phyloP scores from a whole-genome alignment of 257 asterid species.

The Capsicum chinense region DNA sequence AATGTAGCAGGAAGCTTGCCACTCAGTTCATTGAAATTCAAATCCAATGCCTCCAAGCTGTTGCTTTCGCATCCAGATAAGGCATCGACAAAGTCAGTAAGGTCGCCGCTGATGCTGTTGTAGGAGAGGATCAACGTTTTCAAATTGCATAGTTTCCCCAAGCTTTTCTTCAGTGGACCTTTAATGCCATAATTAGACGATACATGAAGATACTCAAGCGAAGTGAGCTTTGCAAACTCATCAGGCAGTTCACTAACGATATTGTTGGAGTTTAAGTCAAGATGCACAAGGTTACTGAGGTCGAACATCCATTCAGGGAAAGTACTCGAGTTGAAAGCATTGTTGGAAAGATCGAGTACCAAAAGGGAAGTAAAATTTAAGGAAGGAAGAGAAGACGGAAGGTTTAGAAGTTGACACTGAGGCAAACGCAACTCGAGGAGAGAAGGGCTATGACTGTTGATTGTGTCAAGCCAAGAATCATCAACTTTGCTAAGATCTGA shows the following conservation, averaged over 20 bases:
- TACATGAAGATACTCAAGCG: conserved; percentile 38
- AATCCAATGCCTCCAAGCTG: conserved; percentile 34
- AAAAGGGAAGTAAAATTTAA: conserved; percentile 43
- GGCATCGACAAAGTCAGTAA: conserved; percentile 31
- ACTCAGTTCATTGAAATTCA: conserved; percentile 31
- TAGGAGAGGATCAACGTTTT: conserved; percentile 16
- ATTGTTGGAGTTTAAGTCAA: conserved; percentile 30
- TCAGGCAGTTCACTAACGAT: conserved; percentile 27
- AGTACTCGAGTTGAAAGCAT: conserved; percentile 32
- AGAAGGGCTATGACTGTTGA: conserved; percentile 35
- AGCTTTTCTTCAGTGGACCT: conserved; percentile 30
- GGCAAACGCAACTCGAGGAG: conserved; percentile 44
- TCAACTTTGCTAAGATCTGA: conserved; percentile 35
- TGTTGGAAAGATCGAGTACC: conserved; percentile 41
- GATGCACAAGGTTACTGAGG: conserved; percentile 34
- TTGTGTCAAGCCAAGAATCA: conserved; percentile 39
- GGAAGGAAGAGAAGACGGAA: conserved; percentile 39
- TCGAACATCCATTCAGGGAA: conserved; percentile 44
- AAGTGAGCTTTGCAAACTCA: conserved; percentile 33
- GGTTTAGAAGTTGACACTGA: conserved; percentile 36
- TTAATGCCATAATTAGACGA: conserved; percentile 33
- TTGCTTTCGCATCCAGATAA: conserved; percentile 35
- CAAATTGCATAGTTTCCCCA: conserved; percentile 40
- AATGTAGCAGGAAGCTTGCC: conserved; percentile 39
- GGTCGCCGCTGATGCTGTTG: conserved; percentile 32